These are phyloP conservation scores for Hymenoscyphus repandus DNA, from an alignment of 2,329 filamentous ascomycete species.

Conservation along the genomic window DNA sequence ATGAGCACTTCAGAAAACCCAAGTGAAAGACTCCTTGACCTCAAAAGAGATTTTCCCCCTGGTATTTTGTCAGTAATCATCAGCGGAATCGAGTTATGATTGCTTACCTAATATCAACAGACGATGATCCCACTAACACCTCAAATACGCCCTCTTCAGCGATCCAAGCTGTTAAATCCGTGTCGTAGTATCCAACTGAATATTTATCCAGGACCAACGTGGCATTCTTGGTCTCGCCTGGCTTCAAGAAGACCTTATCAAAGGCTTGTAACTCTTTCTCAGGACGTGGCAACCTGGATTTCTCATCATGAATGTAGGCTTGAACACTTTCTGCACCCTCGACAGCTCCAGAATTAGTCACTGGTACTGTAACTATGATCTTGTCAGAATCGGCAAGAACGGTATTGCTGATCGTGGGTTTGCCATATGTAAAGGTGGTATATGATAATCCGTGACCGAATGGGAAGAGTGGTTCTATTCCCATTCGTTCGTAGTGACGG, in stretches of 20 bases:
- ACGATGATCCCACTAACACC: conserved; percentile 56
- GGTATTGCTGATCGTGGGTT: conserved; percentile 43
- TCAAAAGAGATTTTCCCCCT: conserved; percentile 49
- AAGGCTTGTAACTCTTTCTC: conserved; percentile 69
- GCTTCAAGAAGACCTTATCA: conserved; percentile 55
- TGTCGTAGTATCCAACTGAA: conserved; percentile 57
- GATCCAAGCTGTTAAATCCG: conserved; percentile 53
- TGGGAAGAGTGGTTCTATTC: conserved; percentile 57
- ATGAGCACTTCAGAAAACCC: conserved; percentile 37
- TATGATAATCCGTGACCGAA: conserved; percentile 74
- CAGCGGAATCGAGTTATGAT: background rate
- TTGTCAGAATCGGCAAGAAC: conserved; percentile 36
- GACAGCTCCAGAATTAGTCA: conserved; percentile 55
- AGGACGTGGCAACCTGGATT: conserved; percentile 57
- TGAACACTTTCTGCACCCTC: conserved; percentile 62
- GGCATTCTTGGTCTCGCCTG: conserved; percentile 42
- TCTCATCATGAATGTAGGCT: conserved; percentile 60
- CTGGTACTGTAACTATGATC: conserved; percentile 35
- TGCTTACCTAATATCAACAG: conserved; percentile 56
- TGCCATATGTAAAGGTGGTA: conserved; percentile 59
- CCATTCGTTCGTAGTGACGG: conserved; percentile 61
- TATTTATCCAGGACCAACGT: conserved; percentile 41
- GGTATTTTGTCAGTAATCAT: conserved; percentile 16
- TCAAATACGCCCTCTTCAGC: conserved; percentile 60
- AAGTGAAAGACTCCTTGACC: conserved; percentile 60